These are phyloP conservation scores for Carex littledalei DNA, from an alignment of 176 grass and related monocot species.

Conservation along the genomic window DNA sequence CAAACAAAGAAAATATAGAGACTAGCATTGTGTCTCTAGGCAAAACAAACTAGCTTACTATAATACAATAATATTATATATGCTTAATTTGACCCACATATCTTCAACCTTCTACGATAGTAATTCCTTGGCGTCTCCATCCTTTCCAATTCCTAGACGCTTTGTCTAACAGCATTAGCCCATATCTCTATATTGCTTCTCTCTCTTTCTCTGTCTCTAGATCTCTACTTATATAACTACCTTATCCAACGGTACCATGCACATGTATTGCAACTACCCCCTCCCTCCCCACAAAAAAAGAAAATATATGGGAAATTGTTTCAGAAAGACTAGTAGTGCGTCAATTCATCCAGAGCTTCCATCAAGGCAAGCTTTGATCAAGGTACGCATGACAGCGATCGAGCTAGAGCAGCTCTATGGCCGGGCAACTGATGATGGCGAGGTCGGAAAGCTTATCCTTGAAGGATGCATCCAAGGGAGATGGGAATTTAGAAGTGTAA, in stretches of 20 bases:
- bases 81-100: neutral
- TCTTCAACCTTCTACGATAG: neutral
- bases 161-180: conserved; percentile 37
- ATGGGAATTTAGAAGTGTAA: conserved; percentile 36
- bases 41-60: neutral
- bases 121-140: conserved; percentile 40
- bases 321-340: neutral
- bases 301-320: conserved; percentile 39
- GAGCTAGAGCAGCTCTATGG: conserved; percentile 37
- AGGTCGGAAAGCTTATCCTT: conserved; percentile 42
- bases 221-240: conserved; percentile 13
- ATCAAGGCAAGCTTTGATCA: conserved; percentile 24
- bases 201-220: conserved; percentile 5
- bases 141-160: conserved; percentile 38
- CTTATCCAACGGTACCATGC: neutral
- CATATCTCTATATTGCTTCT: neutral
- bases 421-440: neutral
- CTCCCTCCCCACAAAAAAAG: neutral
- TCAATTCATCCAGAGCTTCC: conserved; percentile 47
- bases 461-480: conserved; percentile 49
- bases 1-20: neutral
- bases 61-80: neutral
- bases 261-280: neutral
- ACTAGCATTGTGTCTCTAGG: neutral
- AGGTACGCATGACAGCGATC: conserved; percentile 45